phyloP scores from a whole-genome alignment of 495 filamentous ascomycete genomes.

The Aspergillus baeticus region DNA sequence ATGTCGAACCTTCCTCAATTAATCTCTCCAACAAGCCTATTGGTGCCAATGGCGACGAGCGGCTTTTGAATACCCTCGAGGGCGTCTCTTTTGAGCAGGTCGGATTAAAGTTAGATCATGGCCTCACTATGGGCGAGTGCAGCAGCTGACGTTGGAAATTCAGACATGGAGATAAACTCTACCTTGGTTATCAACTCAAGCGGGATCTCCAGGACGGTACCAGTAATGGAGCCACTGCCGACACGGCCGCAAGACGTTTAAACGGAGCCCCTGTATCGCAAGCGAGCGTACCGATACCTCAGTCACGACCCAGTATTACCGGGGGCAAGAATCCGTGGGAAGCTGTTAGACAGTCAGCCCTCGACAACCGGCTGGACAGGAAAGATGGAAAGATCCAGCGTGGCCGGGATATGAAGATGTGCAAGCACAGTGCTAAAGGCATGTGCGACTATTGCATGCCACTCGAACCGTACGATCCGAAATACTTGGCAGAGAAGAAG shows the following conservation, averaged over 20 bases:
- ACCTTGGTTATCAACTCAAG: slow-evolving; percentile 69
- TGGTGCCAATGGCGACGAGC: slow-evolving; percentile 69
- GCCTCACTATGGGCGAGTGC: not conserved
- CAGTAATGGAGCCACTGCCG: slow-evolving; percentile 26
- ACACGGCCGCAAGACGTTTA: slow-evolving; percentile 48
- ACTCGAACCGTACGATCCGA: slow-evolving; percentile 85
- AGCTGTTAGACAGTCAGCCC: slow-evolving; percentile 75
- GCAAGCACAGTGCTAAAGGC: slow-evolving; percentile 89
- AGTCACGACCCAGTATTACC: slow-evolving; percentile 54
- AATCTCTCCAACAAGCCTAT: slow-evolving; percentile 77
- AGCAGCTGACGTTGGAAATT: slow-evolving; percentile 8
- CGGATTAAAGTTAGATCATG: slow-evolving; percentile 60
- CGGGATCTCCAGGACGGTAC: slow-evolving; percentile 49
- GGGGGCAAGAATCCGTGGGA: slow-evolving; percentile 93
- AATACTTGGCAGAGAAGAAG: slow-evolving; percentile 89
- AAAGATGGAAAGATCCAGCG: slow-evolving; percentile 91
- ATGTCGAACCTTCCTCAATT: slow-evolving; percentile 71
- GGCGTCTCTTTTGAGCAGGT: slow-evolving; percentile 67
- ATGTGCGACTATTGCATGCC: slow-evolving; percentile 99
- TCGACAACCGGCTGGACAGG: slow-evolving; percentile 85
- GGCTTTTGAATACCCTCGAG: slow-evolving; percentile 64
- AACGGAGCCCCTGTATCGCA: slow-evolving; percentile 77
- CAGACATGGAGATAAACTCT: slow-evolving; percentile 91
- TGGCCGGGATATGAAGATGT: slow-evolving; percentile 78
- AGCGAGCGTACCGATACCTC: slow-evolving; percentile 63